Percentiles rank a stretch among this genome's conserved stretches.
Conservation (phyloP, 176 grass and related monocot genomes). For the Saccharum officinarum region DNA sequence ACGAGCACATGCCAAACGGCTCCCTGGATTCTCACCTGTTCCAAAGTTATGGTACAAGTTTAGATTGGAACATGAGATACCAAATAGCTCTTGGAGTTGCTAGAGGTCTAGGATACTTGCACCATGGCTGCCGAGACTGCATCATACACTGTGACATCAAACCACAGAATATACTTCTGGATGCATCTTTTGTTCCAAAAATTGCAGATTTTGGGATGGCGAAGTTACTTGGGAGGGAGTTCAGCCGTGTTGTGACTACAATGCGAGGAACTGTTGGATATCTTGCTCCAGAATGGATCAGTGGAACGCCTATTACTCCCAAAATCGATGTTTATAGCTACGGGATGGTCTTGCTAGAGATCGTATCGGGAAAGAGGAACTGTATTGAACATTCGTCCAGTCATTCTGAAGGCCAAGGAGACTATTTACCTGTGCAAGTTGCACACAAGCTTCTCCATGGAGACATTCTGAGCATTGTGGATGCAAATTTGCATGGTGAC, state of each 20-base stretch:
- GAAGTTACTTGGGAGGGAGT: conserved; percentile 29
- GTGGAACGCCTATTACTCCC: conserved; percentile 20
- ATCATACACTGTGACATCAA: conserved; percentile 50
- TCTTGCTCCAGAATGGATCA: conserved; percentile 42
- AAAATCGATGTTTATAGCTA: conserved; percentile 44
- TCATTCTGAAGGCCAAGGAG: neutral
- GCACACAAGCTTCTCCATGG: conserved; percentile 16
- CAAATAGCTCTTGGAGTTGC: conserved; percentile 54
- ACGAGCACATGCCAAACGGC: conserved; percentile 57
- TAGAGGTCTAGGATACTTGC: conserved; percentile 58
- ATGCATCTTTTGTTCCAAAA: conserved; percentile 17
- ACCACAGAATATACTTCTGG: conserved; percentile 39
- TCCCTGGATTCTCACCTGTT: conserved; percentile 57
- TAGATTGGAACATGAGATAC: conserved; percentile 48
- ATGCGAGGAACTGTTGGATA: conserved; percentile 33
- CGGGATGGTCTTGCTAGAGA: conserved; percentile 39
- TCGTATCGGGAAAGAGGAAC: conserved; percentile 42
- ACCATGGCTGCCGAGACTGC: conserved; percentile 43
- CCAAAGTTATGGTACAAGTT: neutral
- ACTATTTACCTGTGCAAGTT: conserved; percentile 41
- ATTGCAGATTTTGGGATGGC: conserved; percentile 46
- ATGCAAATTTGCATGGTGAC: conserved; percentile 21
- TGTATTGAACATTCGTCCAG: neutral
- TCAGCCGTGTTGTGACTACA: conserved; percentile 34
- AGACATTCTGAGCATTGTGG: conserved; percentile 5